A percentile compares a stretch with the other conserved stretches of the same genome.
Evolutionary conservation across 495 filamentous ascomycete genomes (phyloP).

Genomic region (Evernia prunastri): DNA sequence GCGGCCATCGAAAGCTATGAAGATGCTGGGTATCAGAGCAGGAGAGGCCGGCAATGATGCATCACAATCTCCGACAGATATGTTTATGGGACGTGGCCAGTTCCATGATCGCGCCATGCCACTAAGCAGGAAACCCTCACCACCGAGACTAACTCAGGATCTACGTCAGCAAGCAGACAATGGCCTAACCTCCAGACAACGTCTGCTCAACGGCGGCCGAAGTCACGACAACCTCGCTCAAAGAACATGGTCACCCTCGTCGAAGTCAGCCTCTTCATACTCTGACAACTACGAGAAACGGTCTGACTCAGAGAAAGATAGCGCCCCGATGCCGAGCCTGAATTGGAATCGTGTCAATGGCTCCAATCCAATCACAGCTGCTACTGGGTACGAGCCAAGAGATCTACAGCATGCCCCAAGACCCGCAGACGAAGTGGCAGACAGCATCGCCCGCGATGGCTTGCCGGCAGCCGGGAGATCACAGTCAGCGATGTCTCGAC

Average conservation of each 20-base stretch:
- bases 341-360: constrained; percentile 16
- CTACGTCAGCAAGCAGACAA: constrained; percentile 13
- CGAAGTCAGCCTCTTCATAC: constrained; percentile 19
- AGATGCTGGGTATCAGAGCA: constrained; percentile 58
- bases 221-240: constrained; percentile 9
- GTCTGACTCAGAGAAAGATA: constrained; percentile 5
- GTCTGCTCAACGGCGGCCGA: constrained; percentile 4
- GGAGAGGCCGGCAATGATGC: constrained; percentile 11
- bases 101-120: constrained; percentile 15
- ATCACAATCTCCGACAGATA: constrained; percentile 13
- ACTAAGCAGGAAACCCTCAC: constrained; percentile 9
- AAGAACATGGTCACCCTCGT: constrained; percentile 17
- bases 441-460: constrained; percentile 18
- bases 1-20: constrained; percentile 56
- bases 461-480: constrained; percentile 32
- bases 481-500: constrained; percentile 32
- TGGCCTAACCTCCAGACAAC: constrained; percentile 9
- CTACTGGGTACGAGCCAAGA: constrained; percentile 3
- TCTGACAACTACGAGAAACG: constrained; percentile 18
- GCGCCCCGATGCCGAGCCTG: constrained; percentile 6
- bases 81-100: constrained; percentile 18
- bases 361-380: constrained; percentile 12
- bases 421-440: constrained; percentile 38
- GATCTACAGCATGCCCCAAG: constrained; percentile 28
- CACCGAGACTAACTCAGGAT: constrained; percentile 11